These are phyloP conservation scores for Spergularia azorica DNA, from an alignment of 179 eudicot species.

Conservation along the genomic window DNA sequence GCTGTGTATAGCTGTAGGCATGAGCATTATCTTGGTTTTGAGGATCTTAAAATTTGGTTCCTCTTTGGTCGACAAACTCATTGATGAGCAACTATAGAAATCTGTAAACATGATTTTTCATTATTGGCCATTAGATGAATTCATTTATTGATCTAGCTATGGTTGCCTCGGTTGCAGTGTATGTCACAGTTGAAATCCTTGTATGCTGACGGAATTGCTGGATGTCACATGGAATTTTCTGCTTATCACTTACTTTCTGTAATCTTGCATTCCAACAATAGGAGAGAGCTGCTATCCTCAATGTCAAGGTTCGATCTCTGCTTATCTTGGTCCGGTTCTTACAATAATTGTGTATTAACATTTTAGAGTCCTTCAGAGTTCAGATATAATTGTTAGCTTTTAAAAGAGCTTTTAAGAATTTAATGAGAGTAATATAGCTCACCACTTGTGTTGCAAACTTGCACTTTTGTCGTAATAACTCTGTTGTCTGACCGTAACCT, in stretches of 20 bases:
- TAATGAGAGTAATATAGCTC: no score
- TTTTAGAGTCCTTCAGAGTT: no score
- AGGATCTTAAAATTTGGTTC: background rate
- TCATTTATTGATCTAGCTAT: constrained; percentile 9
- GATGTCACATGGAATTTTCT: constrained; percentile 85
- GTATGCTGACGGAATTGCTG: constrained; percentile 84
- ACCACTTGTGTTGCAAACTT: background rate
- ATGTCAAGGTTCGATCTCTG: constrained; percentile 74
- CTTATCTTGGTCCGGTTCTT: background rate
- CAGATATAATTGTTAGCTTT: background rate
- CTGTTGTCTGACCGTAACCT: background rate
- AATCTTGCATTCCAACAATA: constrained; percentile 72
- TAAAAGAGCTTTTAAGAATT: background rate
- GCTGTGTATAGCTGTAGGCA: background rate
- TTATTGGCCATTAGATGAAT: background rate
- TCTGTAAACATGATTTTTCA: background rate
- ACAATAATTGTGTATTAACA: no score
- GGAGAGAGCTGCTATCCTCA: constrained; percentile 77
- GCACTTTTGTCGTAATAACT: background rate
- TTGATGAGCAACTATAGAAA: no score
- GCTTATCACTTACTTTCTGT: constrained; percentile 87
- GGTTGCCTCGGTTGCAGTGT: constrained; percentile 59
- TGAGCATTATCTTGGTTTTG: background rate
- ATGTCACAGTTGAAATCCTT: constrained; percentile 85
- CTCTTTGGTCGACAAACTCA: background rate